phyloP scores from a whole-genome alignment of 1,284 basidiomycete genomes.

The Rhodotorula mucilaginosa region DNA sequence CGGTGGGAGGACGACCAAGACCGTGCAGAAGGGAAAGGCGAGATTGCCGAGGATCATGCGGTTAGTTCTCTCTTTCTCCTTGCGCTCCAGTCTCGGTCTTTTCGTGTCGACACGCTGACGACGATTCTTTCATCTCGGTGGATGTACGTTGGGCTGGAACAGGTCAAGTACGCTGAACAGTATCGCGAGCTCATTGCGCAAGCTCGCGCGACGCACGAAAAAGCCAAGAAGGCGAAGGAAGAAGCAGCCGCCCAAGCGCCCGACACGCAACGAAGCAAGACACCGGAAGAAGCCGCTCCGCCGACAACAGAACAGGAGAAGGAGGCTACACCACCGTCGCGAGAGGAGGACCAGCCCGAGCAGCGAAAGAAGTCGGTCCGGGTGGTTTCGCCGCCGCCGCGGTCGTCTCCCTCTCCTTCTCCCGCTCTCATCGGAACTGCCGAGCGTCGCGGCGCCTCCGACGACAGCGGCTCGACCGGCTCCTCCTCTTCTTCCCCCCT shows the following conservation, averaged over 20 bases:
- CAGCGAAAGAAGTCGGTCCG: conserved; percentile 6
- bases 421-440: no score
- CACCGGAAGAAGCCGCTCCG: no score
- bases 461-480: background rate
- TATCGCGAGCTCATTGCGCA: conserved; percentile 11
- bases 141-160: background rate
- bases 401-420: background rate
- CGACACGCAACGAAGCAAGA: no score
- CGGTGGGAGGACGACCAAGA: conserved; percentile 29
- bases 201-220: conserved; percentile 5
- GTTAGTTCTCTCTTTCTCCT: background rate
- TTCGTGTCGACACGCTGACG: no score
- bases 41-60: background rate
- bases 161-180: conserved; percentile 1
- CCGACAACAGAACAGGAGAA: background rate
- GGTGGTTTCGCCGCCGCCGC: conserved; percentile 2
- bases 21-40: background rate
- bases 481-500: background rate
- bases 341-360: no score
- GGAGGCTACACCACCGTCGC: background rate
- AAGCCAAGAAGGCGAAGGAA: background rate
- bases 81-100: no score
- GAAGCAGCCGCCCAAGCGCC: background rate
- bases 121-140: no score
- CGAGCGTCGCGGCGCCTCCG: no score